Conservation (phyloP, 495 filamentous ascomycete genomes). For the Aspergillus nanangensis region DNA sequence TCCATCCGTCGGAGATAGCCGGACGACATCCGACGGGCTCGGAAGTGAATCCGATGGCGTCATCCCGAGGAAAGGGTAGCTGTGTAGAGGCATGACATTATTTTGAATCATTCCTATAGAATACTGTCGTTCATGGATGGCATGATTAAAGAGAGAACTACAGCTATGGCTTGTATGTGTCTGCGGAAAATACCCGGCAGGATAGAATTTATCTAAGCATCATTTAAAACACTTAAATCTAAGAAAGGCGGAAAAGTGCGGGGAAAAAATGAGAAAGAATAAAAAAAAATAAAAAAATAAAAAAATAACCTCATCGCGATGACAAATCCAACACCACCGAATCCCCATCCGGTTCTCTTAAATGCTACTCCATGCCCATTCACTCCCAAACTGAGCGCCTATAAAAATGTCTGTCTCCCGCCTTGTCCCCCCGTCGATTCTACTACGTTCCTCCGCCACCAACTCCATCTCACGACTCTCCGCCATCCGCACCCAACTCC, state of each 20-base stretch:
- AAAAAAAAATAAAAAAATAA: too few relatives aligned
- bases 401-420: too few relatives aligned
- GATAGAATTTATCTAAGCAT: not conserved
- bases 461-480: conserved; percentile 18
- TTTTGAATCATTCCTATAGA: too few relatives aligned
- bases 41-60: conserved; percentile 1
- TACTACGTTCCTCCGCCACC: not conserved
- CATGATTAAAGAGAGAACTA: too few relatives aligned
- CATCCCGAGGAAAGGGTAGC: not conserved
- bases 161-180: not conserved
- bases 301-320: too few relatives aligned
- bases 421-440: not conserved
- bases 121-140: too few relatives aligned
- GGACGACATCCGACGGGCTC: not conserved
- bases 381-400: too few relatives aligned
- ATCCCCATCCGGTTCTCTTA: not conserved
- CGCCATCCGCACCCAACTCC: conserved; percentile 20
- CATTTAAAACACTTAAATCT: not conserved
- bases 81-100: not conserved
- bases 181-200: not conserved
- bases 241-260: not conserved
- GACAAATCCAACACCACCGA: not conserved
- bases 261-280: not conserved
- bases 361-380: not conserved
- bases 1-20: not conserved